Evolutionary conservation across 352 stramenopile species (phyloP).

Genomic region (Lagenidium giganteum): DNA sequence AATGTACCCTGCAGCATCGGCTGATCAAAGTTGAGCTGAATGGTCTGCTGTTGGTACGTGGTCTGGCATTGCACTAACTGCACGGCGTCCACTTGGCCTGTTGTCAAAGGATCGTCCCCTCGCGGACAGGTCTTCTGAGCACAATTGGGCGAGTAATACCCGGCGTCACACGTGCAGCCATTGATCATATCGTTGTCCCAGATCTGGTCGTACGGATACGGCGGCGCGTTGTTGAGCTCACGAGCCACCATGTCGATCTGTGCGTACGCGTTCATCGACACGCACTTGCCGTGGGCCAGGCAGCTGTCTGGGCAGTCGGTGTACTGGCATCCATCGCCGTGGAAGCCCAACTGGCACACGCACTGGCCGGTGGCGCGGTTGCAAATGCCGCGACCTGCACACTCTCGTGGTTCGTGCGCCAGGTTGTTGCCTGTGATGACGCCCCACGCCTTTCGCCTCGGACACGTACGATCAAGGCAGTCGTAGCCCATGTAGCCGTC

Average conservation of each 20-base stretch:
- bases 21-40: slow-evolving; percentile 40
- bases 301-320: slow-evolving; percentile 49
- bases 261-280: slow-evolving; percentile 59
- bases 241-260: slow-evolving; percentile 42
- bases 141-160: slow-evolving; percentile 49
- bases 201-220: slow-evolving; percentile 36
- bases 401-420: slow-evolving; percentile 43
- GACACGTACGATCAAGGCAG: slow-evolving; percentile 50
- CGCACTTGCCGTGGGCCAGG: slow-evolving; percentile 45
- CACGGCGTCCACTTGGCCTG: slow-evolving; percentile 45
- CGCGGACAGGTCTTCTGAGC: slow-evolving; percentile 50
- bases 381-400: slow-evolving; percentile 71
- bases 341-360: slow-evolving; percentile 79
- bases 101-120: slow-evolving; percentile 71
- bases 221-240: slow-evolving; percentile 39
- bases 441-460: slow-evolving; percentile 46
- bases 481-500: slow-evolving; percentile 57
- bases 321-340: slow-evolving; percentile 57
- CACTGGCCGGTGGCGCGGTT: slow-evolving; percentile 60
- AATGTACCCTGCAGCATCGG: slow-evolving; percentile 52
- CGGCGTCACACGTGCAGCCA: slow-evolving; percentile 69
- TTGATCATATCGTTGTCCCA: slow-evolving; percentile 79
- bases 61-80: slow-evolving; percentile 57
- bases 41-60: slow-evolving; percentile 51
- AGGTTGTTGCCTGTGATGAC: slow-evolving; percentile 32